Base-by-base conservation (phyloP, 805 yeast genomes). In the Barnettozyma salicaria region DNA sequence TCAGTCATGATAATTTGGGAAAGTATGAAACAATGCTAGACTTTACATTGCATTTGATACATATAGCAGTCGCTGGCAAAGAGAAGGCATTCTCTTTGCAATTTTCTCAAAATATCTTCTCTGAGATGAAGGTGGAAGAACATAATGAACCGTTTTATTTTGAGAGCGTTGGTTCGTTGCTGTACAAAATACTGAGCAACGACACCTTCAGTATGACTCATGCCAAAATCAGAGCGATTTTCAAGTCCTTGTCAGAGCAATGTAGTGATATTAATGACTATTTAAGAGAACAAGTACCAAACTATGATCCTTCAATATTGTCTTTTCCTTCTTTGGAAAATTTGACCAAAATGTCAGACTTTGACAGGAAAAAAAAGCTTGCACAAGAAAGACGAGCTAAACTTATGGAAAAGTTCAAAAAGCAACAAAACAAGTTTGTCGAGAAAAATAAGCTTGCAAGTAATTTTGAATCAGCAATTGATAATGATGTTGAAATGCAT, bases 401-500 rank as follows among this genome's bases (percentile, higher is more conserved):
- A 48, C 68, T 89, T 22, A 58, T 90, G 70, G 90, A 82, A 1
- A 85, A 80, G 41, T 74, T 90, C 53, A 83, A 80, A 45, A 75
- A 73, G 45, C 94, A 87, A 49, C 97, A 90, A 54, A 67, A 74
- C 26, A 72, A 68, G 61, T 92, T 90, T 60, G 74, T 82, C 20
- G 75, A 74, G 39, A 70, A 72, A 20, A 70, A 76, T 45, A 47
- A 59, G 4, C 48, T 56, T 21, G 60, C 61, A 2, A 54, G 49
- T 12, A 22, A 28, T 18, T 20, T 23, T 23, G 19, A 17, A 8
- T 7, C 16, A 18, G 42, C 51, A 6, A 48, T 44, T 3, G 51
- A 47, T 7, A 53, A 48, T 37, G 59, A 25, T 22, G 10, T 58
- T 8, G 77, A 67, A 27, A 65, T 65, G 63, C 71, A 60, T 7